These are phyloP conservation scores for Nothophoma quercina DNA, from an alignment of 2,329 filamentous ascomycete genomes.

Conservation along the genomic window DNA sequence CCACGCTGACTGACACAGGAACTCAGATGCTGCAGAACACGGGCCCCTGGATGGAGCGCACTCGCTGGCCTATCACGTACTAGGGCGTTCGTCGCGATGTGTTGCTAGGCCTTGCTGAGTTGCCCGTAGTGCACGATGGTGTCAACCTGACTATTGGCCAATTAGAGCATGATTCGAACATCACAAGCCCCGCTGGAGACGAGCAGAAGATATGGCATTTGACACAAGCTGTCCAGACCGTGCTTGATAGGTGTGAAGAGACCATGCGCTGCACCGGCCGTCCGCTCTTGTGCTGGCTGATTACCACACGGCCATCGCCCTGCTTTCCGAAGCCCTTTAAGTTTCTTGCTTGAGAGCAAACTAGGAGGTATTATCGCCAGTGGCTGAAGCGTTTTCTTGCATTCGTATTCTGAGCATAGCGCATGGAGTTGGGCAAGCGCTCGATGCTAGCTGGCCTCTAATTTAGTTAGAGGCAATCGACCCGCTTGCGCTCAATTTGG, in stretches of 20 bases:
- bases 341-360: conserved; percentile 3
- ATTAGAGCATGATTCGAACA: neutral
- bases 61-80: conserved; percentile 9
- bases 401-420: conserved; percentile 1
- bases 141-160: neutral
- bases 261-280: conserved; percentile 5
- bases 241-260: conserved; percentile 5
- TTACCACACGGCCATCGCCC: conserved; percentile 1
- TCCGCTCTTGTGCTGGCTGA: conserved; percentile 6
- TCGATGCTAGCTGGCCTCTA: neutral
- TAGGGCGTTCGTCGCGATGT: conserved; percentile 6
- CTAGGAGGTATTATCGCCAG: conserved; percentile 6
- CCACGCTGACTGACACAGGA: conserved; percentile 5
- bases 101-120: conserved; percentile 8
- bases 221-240: conserved; percentile 2
- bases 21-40: conserved; percentile 11
- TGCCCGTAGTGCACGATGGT: conserved; percentile 2
- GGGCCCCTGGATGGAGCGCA: conserved; percentile 5
- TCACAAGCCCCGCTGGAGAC: conserved; percentile 3
- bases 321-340: conserved; percentile 9
- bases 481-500: conserved; percentile 1
- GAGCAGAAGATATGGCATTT: conserved; percentile 13
- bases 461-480: conserved; percentile 3
- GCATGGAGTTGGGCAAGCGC: neutral
- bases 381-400: conserved; percentile 7